Evolutionary conservation across 768 basidiomycete species (phyloP).

Genomic region (Boletus sp.): DNA sequence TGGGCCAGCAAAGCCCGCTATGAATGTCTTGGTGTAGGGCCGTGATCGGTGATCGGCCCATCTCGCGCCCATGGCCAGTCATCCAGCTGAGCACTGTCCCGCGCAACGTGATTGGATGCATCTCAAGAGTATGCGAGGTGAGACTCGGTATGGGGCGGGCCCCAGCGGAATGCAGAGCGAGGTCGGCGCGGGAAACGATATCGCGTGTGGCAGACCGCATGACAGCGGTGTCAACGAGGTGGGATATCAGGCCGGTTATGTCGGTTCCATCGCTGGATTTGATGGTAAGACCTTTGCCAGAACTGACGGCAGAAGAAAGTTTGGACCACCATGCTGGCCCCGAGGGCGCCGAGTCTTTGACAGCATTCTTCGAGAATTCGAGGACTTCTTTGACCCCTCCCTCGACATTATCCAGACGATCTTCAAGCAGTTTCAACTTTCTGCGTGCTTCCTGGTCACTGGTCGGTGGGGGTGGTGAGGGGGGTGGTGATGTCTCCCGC

Average conservation of each 20-base stretch:
- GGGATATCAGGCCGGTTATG: conserved; percentile 62
- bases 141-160: conserved; percentile 77
- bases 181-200: conserved; percentile 77
- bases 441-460: conserved; percentile 57
- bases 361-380: conserved; percentile 54
- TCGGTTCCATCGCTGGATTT: conserved; percentile 76
- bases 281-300: conserved; percentile 53
- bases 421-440: conserved; percentile 56
- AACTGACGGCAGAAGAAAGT: conserved; percentile 43
- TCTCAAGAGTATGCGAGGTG: conserved; percentile 75
- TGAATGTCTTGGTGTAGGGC: conserved; percentile 84
- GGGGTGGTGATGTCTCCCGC: conserved; percentile 15
- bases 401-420: conserved; percentile 58
- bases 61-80: conserved; percentile 57
- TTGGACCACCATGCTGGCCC: conserved; percentile 73
- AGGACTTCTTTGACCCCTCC: conserved; percentile 66
- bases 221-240: conserved; percentile 76
- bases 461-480: conserved; percentile 13
- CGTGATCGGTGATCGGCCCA: conserved; percentile 80
- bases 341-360: conserved; percentile 36
- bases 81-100: conserved; percentile 51
- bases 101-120: conserved; percentile 50
- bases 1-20: conserved; percentile 92
- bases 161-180: conserved; percentile 80
- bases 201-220: conserved; percentile 67